Evolutionary conservation across 345 rosid genomes (phyloP).

Genomic region (Noccaea caerulescens): DNA sequence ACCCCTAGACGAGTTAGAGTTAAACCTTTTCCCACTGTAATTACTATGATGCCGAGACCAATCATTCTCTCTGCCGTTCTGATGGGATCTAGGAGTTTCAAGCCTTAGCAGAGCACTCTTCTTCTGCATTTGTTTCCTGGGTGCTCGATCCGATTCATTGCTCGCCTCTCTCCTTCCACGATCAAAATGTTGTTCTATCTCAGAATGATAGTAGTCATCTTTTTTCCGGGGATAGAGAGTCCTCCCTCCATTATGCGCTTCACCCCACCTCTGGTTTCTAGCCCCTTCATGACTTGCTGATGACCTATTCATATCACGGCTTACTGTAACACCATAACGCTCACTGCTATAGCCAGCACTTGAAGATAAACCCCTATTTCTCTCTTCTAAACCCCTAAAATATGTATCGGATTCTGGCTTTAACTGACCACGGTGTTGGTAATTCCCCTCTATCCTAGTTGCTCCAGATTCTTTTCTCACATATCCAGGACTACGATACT

Average conservation of each 20-base stretch:
- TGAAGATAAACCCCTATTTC: conserved; percentile 42
- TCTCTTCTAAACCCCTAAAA: conserved; percentile 48
- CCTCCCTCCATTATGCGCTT: conserved; percentile 42
- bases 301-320: conserved; percentile 37
- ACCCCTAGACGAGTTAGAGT: conserved; percentile 51
- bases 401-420: conserved; percentile 49
- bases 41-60: conserved; percentile 46
- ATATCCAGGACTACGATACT: conserved; percentile 41
- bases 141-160: conserved; percentile 53
- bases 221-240: conserved; percentile 42
- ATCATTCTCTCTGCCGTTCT: conserved; percentile 59
- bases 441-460: conserved; percentile 39
- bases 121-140: conserved; percentile 68
- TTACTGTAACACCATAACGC: conserved; percentile 38
- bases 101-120: conserved; percentile 90
- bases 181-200: conserved; percentile 48
- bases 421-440: conserved; percentile 43
- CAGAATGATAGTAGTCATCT: conserved; percentile 49
- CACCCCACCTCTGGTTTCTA: conserved; percentile 52
- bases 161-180: conserved; percentile 59
- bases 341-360: conserved; percentile 45
- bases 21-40: conserved; percentile 45
- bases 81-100: conserved; percentile 55
- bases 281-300: conserved; percentile 40
- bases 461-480: conserved; percentile 47